Base-by-base conservation (phyloP, 2,329 filamentous ascomycete species). In the Chrysosphaeria jannelii region DNA sequence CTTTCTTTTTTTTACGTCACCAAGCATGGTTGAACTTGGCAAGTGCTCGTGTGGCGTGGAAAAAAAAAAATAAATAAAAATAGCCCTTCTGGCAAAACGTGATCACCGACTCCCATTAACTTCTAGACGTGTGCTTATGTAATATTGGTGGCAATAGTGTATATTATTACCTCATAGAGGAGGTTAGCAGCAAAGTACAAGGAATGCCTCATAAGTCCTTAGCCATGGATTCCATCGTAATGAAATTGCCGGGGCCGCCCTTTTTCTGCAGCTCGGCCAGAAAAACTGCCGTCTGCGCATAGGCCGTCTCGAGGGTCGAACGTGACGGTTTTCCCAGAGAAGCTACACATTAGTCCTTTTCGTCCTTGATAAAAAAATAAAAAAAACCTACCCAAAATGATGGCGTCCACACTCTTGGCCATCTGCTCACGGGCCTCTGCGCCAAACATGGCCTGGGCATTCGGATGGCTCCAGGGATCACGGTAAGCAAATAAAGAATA, bases 361-460 rank as follows among this genome's bases (percentile, higher is more conserved):
- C n/a, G n/a, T n/a, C n/a, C n/a, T n/a, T n/a, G n/a, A n/a, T n/a
- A n/a, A n/a, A n/a, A n/a, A n/a, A n/a, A n/a, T 25, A 29, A 5
- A 26, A 10, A 25, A 26, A 20, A 53, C 65, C 48, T 49, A 89
- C 78, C 64, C 29, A 97, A 44, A 35, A 97, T 90, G 22, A 76
- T 79, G 29, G 75, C 74, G 43, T 93, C 93, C 27, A 97, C 51
- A 42, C 90, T 79, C 46, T 97, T 85, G 6, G 79, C 79, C 19
- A 93, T 75, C 10, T 62, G 53, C 10, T 66, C 60, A 20, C 85
- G 53, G 2, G 74, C 76, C 24, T 57, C 60, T 19, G 58, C 53
- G 35, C 89, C 74, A 27, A 97, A 49, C 28, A 91, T 47, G 37
- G 75, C 68, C 10, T 68, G 66, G 28, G 91, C 57, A 28, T 69